A percentile compares a stretch with the other conserved stretches of the same genome.
phyloP scores from a whole-genome alignment of 2,329 filamentous ascomycete species.

The Graphilbum sp. region DNA sequence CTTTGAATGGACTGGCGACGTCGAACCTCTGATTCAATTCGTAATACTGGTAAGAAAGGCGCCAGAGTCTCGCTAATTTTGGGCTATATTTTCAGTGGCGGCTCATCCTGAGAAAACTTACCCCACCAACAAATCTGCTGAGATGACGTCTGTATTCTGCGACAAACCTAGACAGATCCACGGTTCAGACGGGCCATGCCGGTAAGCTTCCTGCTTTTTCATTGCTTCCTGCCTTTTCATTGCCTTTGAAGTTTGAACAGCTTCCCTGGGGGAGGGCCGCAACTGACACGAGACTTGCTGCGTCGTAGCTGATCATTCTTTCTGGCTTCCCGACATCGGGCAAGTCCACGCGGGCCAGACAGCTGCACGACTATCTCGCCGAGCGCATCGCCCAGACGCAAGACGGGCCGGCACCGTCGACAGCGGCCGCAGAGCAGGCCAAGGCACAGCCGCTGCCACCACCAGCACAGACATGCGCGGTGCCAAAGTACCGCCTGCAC shows the following conservation, averaged over 20 bases:
- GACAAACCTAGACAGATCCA: too few relatives aligned
- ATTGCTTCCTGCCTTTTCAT: not conserved
- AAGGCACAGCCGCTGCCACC: not conserved
- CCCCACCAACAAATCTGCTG: too few relatives aligned
- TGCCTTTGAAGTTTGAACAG: not conserved
- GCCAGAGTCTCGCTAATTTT: too few relatives aligned
- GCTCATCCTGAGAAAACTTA: too few relatives aligned
- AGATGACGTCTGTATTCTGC: too few relatives aligned
- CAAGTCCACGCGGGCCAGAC: slow-evolving; percentile 48
- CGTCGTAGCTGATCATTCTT: slow-evolving; percentile 55
- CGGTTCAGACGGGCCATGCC: slow-evolving; percentile 5
- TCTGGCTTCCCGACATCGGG: slow-evolving; percentile 52
- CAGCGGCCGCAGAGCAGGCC: not conserved
- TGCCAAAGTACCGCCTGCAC: slow-evolving; percentile 44
- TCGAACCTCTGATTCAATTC: too few relatives aligned
- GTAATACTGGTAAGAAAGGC: too few relatives aligned
- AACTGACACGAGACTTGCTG: too few relatives aligned
- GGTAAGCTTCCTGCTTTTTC: slow-evolving; percentile 2
- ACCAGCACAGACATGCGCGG: not conserved
- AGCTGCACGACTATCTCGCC: slow-evolving; percentile 49
- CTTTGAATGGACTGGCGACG: too few relatives aligned
- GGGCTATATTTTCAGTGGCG: too few relatives aligned
- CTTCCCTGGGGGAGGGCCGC: too few relatives aligned
- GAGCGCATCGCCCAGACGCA: slow-evolving; percentile 29
- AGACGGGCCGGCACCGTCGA: not conserved